phyloP scores from a whole-genome alignment of 306 rosid genomes.

The Morella rubra region DNA sequence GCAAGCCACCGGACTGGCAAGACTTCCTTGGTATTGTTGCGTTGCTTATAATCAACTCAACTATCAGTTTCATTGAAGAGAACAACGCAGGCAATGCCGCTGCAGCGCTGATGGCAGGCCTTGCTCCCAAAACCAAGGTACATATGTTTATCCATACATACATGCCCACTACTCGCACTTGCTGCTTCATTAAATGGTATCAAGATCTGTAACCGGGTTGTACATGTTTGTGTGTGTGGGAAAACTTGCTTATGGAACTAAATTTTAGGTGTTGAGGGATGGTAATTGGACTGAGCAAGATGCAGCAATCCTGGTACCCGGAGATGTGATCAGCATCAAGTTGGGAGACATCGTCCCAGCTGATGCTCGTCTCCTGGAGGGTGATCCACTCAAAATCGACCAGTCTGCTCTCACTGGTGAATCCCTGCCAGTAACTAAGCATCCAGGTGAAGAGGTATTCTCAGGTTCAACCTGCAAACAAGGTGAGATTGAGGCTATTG shows the following conservation, averaged over 20 bases:
- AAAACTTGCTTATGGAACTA: neutral
- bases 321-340: constrained; percentile 88
- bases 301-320: constrained; percentile 84
- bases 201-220: no score
- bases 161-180: neutral
- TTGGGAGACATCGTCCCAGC: constrained; percentile 91
- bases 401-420: constrained; percentile 94
- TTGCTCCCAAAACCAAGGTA: constrained; percentile 95
- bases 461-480: constrained; percentile 97
- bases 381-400: constrained; percentile 85
- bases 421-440: constrained; percentile 75
- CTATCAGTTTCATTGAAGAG: constrained; percentile 91
- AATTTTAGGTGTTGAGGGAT: constrained; percentile 68
- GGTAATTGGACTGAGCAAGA: constrained; percentile 83
- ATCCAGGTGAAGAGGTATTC: constrained; percentile 76
- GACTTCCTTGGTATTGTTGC: constrained; percentile 78
- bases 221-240: no score
- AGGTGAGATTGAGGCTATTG: constrained; percentile 91
- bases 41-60: constrained; percentile 75
- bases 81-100: constrained; percentile 95
- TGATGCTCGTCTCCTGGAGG: constrained; percentile 88
- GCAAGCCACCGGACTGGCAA: constrained; percentile 85
- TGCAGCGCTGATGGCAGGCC: constrained; percentile 95
- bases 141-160: neutral
- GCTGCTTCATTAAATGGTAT: neutral